phyloP scores from a whole-genome alignment of 1,284 basidiomycete genomes.

The Marasmius oreades region DNA sequence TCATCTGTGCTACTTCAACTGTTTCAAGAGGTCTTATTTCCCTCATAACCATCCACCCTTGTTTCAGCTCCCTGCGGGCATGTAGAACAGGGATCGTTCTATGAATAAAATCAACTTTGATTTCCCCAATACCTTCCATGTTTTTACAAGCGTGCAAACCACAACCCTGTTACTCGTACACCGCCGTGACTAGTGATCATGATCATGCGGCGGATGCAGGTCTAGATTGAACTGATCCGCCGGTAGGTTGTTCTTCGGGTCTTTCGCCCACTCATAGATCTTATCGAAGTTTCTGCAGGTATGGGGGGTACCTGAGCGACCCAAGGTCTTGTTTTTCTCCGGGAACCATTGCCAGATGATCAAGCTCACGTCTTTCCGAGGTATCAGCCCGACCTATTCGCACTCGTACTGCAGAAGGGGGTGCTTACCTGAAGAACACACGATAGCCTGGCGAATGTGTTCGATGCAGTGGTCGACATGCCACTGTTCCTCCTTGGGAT shows the following conservation, averaged over 20 bases:
- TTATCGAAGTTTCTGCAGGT: conserved; percentile 17
- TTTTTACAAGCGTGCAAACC: too few relatives aligned
- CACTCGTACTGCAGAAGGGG: conserved; percentile 5
- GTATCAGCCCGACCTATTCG: not conserved
- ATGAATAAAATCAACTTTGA: too few relatives aligned
- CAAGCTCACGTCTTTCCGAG: not conserved
- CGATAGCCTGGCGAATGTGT: conserved; percentile 26
- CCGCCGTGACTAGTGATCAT: not conserved
- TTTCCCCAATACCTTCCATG: too few relatives aligned
- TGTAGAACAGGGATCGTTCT: too few relatives aligned
- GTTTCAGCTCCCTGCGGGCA: too few relatives aligned
- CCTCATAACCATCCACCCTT: too few relatives aligned
- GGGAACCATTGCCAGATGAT: conserved; percentile 2
- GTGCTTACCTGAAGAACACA: conserved; percentile 23
- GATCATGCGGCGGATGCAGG: not conserved
- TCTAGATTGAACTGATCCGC: not conserved
- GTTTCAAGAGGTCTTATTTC: too few relatives aligned
- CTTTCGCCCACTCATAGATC: conserved; percentile 15
- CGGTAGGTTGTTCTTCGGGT: conserved; percentile 8
- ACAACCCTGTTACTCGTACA: too few relatives aligned
- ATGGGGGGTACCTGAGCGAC: conserved; percentile 8
- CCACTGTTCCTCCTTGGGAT: conserved; percentile 14
- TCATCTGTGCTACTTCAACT: too few relatives aligned
- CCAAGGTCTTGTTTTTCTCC: not conserved
- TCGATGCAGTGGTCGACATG: conserved; percentile 28